Percentiles rank a stretch among this genome's conserved stretches.
Conservation (phyloP, 176 grass and related monocot species). For the Elaeis guineensis region DNA sequence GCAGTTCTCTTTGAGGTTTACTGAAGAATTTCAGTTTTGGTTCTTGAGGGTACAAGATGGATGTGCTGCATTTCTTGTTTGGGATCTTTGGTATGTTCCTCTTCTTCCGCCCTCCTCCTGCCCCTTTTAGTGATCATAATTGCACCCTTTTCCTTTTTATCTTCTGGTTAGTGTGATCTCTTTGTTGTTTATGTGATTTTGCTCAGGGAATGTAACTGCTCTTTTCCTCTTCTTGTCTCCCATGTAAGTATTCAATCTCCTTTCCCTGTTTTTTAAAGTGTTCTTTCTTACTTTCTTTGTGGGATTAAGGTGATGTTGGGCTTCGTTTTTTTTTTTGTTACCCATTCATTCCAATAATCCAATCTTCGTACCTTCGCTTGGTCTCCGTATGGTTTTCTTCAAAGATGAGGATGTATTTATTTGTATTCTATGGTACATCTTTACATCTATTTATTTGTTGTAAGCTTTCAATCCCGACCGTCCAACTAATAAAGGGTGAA, state of each 20-base stretch:
- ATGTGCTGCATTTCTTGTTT: slow-evolving; percentile 15
- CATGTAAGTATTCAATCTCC: not conserved
- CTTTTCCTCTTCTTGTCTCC: slow-evolving; percentile 24
- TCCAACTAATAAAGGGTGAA: too few species aligned
- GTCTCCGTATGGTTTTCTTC: too few species aligned
- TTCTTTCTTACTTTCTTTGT: not conserved
- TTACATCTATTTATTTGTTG: too few species aligned
- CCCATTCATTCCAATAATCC: too few species aligned
- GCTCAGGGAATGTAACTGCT: slow-evolving; percentile 15
- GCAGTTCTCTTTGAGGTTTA: too few species aligned
- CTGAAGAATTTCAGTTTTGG: too few species aligned
- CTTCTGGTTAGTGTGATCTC: not conserved
- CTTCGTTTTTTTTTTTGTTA: too few species aligned
- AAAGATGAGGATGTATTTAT: too few species aligned
- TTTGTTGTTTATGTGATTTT: not conserved
- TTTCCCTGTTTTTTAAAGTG: not conserved
- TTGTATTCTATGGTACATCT: too few species aligned
- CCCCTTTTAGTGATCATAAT: not conserved
- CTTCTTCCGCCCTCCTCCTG: not conserved
- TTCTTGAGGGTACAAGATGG: not conserved
- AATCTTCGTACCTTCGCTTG: too few species aligned
- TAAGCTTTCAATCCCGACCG: too few species aligned
- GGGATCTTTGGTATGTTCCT: slow-evolving; percentile 14
- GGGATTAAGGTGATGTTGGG: too few species aligned
- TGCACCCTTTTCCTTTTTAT: not conserved